phyloP scores from a whole-genome alignment of 441 rosid genomes.

The Macaranga tanarius region DNA sequence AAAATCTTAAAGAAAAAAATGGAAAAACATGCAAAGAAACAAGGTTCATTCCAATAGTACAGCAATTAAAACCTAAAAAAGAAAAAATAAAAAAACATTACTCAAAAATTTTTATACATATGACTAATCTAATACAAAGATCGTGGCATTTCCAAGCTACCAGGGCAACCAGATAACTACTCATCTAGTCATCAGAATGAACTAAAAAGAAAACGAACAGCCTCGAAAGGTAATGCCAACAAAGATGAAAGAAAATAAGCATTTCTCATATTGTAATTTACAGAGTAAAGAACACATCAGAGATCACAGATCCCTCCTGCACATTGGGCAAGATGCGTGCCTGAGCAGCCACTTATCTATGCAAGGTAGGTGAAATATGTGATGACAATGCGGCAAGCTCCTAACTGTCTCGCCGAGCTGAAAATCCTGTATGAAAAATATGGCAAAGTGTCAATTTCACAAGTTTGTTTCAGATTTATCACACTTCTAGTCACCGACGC shows the following conservation, averaged over 20 bases:
- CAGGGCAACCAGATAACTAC: conserved; percentile 21
- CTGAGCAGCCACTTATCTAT: conserved; percentile 87
- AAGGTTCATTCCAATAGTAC: not conserved
- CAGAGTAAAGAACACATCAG: conserved; percentile 32
- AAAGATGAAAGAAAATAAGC: conserved; percentile 24
- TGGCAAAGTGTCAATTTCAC: conserved; percentile 1
- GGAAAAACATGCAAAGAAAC: too few relatives aligned
- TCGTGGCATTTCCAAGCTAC: conserved; percentile 17
- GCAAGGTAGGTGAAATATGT: conserved; percentile 93
- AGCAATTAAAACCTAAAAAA: not conserved
- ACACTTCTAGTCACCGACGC: not conserved
- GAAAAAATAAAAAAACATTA: too few relatives aligned
- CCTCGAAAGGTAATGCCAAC: conserved; percentile 23
- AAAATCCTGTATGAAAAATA: conserved; percentile 66
- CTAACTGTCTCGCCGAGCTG: conserved; percentile 86
- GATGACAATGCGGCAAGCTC: conserved; percentile 88
- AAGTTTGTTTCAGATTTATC: not conserved
- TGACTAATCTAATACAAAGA: conserved; percentile 29
- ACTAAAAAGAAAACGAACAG: conserved; percentile 17
- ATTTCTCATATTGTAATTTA: conserved; percentile 27
- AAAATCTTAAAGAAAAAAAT: not conserved
- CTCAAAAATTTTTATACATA: conserved; percentile 37
- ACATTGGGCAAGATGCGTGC: conserved; percentile 90
- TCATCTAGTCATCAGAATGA: conserved; percentile 13
- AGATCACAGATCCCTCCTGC: conserved; percentile 87